Percentiles rank a stretch among this genome's conserved stretches.
phyloP scores from a whole-genome alignment of 495 filamentous ascomycete genomes.

The Neurospora pannonica region DNA sequence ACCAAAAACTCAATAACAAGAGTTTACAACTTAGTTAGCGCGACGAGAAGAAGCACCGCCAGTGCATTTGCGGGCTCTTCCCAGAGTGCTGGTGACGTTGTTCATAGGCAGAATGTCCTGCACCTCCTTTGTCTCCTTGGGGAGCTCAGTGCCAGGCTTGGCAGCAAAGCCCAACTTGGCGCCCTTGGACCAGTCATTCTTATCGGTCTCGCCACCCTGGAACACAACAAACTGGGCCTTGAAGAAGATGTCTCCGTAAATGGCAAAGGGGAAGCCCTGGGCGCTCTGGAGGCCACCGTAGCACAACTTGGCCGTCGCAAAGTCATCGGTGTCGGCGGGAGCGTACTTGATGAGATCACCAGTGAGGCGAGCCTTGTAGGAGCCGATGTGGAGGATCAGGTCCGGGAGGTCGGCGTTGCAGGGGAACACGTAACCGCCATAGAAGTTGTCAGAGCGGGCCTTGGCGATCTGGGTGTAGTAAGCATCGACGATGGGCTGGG shows the following conservation, averaged over 20 bases:
- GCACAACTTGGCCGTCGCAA: constrained; percentile 41
- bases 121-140: not conserved
- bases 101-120: not conserved
- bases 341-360: constrained; percentile 54
- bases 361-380: constrained; percentile 46
- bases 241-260: constrained; percentile 78
- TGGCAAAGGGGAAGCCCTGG: constrained; percentile 53
- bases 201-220: constrained; percentile 40
- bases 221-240: constrained; percentile 79
- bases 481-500: constrained; percentile 42
- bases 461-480: constrained; percentile 60
- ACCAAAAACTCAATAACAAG: not conserved
- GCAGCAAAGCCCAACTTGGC: constrained; percentile 52
- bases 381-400: constrained; percentile 49
- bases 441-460: constrained; percentile 35
- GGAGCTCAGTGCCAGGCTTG: constrained; percentile 18
- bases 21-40: not conserved
- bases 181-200: not conserved
- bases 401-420: constrained; percentile 29
- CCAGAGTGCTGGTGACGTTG: not conserved
- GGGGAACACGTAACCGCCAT: constrained; percentile 43
- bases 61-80: not conserved
- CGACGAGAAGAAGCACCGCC: not conserved
- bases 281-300: constrained; percentile 60
- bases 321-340: constrained; percentile 29